Conservation (phyloP, 352 stramenopile genomes). For the Globisporangium paroecandrum region DNA sequence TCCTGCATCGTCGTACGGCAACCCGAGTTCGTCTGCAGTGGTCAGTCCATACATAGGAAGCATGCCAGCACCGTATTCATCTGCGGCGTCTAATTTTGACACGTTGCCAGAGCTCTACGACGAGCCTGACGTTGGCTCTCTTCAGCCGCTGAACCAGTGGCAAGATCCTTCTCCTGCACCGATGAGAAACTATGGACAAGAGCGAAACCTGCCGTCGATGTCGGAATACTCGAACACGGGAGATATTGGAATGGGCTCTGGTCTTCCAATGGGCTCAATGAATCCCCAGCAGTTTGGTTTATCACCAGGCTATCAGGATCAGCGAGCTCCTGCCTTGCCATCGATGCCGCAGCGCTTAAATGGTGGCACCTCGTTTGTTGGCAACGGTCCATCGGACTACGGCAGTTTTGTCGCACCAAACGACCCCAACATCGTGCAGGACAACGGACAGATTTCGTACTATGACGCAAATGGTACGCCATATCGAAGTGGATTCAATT, state of each 20-base stretch:
- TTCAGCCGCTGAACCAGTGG: constrained; percentile 17
- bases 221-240: constrained; percentile 6
- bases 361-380: constrained; percentile 5
- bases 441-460: constrained; percentile 51
- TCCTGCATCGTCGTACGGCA: constrained; percentile 22
- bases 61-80: constrained; percentile 26
- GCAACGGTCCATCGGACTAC: constrained; percentile 11
- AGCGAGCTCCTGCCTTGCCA: constrained; percentile 15
- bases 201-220: constrained; percentile 10
- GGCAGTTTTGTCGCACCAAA: constrained; percentile 57
- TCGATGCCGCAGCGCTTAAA: constrained; percentile 15
- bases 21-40: constrained; percentile 16
- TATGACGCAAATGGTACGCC: constrained; percentile 67
- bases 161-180: constrained; percentile 20
- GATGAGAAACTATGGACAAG: constrained; percentile 14
- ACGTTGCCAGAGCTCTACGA: constrained; percentile 28
- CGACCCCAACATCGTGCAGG: constrained; percentile 36
- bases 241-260: constrained; percentile 2
- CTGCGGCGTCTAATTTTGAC: constrained; percentile 24
- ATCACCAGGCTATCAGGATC: constrained; percentile 11
- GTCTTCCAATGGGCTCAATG: constrained; percentile 13
- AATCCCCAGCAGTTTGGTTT: constrained; percentile 10
- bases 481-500: constrained; percentile 53
- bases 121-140: constrained; percentile 11
- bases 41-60: constrained; percentile 28